Evolutionary conservation across 225 moss, liverwort and hornwort species (phyloP).

Genomic region (Thuidium tamariscinum): DNA sequence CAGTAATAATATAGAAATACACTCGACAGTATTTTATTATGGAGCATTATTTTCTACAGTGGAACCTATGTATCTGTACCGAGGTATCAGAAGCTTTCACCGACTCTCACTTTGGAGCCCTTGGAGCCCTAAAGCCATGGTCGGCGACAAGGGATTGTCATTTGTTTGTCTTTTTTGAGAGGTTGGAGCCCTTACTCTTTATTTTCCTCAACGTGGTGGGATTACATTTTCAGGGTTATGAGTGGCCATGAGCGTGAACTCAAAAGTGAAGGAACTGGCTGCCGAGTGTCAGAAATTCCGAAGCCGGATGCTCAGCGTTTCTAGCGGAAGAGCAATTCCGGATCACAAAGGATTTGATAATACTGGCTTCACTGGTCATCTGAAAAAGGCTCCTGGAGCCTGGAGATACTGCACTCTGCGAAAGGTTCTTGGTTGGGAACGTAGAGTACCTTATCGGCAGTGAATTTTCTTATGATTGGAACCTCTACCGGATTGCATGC

Average conservation of each 20-base stretch:
- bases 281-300: not conserved
- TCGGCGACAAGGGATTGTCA: not conserved
- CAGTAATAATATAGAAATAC: too few relatives aligned
- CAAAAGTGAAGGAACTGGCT: not conserved
- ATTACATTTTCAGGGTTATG: not conserved
- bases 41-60: not conserved
- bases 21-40: not conserved
- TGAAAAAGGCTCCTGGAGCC: not conserved
- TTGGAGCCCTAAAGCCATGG: accelerated
- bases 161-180: not conserved
- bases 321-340: not conserved
- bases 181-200: not conserved
- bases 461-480: not conserved
- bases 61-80: too few relatives aligned
- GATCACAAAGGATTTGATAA: not conserved
- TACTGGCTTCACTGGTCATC: too few relatives aligned
- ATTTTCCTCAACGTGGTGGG: not conserved
- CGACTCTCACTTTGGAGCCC: too few relatives aligned
- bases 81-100: too few relatives aligned
- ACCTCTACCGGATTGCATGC: not conserved
- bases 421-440: not conserved
- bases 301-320: not conserved
- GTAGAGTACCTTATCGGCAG: not conserved
- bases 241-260: not conserved
- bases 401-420: not conserved